phyloP scores from a whole-genome alignment of 169 alveolate genomes.

The Plasmodium cynomolgi region DNA sequence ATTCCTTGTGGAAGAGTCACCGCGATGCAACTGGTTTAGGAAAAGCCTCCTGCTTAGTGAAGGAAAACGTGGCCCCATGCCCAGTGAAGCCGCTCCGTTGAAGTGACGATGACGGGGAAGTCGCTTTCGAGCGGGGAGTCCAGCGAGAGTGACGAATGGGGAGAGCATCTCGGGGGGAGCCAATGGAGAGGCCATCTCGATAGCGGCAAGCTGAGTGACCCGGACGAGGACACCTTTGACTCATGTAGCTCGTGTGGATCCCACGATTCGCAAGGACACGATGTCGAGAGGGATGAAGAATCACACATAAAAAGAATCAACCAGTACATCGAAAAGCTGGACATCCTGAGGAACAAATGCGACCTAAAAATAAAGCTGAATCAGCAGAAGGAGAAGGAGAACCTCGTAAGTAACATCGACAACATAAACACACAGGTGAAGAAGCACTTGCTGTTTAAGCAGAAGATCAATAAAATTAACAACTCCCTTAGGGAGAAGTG shows the following conservation, averaged over 20 bases:
- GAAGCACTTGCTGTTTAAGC: constrained; percentile 47
- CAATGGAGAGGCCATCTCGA: not conserved
- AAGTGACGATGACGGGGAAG: not conserved
- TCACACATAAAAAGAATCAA: constrained; percentile 12
- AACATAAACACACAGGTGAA: constrained; percentile 46
- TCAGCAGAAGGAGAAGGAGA: constrained; percentile 62
- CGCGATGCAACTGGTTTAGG: not conserved
- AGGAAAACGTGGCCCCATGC: not conserved
- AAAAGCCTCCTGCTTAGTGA: not conserved
- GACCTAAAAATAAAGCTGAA: constrained; percentile 46
- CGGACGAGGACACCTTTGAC: not conserved
- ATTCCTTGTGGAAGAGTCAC: not conserved
- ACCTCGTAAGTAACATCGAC: constrained; percentile 44
- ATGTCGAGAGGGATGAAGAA: not conserved
- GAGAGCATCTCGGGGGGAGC: not conserved
- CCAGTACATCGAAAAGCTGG: constrained; percentile 54
- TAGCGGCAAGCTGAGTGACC: not conserved
- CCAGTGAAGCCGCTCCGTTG: not conserved
- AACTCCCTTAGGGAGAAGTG: constrained; percentile 56
- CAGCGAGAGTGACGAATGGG: not conserved
- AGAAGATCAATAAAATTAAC: constrained; percentile 26
- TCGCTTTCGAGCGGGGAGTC: not conserved
- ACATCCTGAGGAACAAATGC: constrained; percentile 23
- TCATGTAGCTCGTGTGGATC: not conserved
- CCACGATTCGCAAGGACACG: not conserved